Evolutionary conservation across 2,329 filamentous ascomycete species (phyloP), one percentile per base, ranked within the genome.

Genomic region (Lachnellula suecica): DNA sequence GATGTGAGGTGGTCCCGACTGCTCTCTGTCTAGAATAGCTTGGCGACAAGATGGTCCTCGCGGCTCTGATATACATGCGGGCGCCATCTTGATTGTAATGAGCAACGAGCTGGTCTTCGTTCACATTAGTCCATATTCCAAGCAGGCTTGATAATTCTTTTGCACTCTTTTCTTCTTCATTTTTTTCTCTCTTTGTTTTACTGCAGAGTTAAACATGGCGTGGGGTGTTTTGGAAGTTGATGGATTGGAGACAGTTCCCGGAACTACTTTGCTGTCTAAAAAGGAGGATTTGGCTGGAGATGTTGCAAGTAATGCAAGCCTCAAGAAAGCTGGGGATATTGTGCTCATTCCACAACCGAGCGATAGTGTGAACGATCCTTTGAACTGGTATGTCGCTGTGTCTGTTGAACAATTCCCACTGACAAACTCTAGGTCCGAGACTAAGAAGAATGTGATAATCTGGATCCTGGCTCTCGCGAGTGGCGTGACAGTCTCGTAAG

Each of bases 301-400:
- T 37, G 17, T 9, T 17, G 8, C 8, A n/a, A 37, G 17, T n/a
- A 5, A 5, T 37, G 7, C 34, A n/a, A 9, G 17, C 17, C 10
- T 37, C 34, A 40, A 44, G 17, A 44, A 44, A 23, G 19, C 22
- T 29, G 44, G 40, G 42, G 40, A 80, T 54, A 70, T 81, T 43
- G 71, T 78, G 23, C 71, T 82, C 24, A 72, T 75, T 6, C 79
- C 79, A 7, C 71, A 75, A 49, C 79, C 79, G 15, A 76, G 74
- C 15, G 66, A 72, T 51, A 75, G 73, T 11, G 74, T 75, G 38
- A 74, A 79, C 56, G 76, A 79, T 57, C 76, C 76, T 24, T 66
- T 79, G 52, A 75, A 76, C 55, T 79, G 76, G 76, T 54, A 50
- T 23, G 46, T 29, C 13, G 20, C 20, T 47, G 15, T 38, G 9